Evolutionary conservation across 768 basidiomycete species (phyloP), one percentile per base, ranked within the genome.

Genomic region (Tulasnella calospora): DNA sequence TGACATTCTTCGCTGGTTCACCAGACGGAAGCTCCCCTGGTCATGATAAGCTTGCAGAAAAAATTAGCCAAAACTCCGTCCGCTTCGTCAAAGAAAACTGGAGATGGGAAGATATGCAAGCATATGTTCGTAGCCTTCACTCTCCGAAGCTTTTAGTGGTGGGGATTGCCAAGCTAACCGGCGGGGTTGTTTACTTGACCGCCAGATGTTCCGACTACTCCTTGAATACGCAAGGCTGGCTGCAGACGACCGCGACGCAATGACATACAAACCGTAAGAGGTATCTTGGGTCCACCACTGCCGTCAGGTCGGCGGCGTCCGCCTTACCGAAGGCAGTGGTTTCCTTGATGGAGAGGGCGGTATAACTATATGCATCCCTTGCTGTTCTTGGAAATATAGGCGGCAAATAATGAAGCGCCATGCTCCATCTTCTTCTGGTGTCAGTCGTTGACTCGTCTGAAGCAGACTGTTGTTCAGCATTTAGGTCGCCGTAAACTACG

Each of bases 1-100:
- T 92, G 71, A 84, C 90, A 0, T 95, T 95, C 85, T 94, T 94
- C 85, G 88, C 89, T 0, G 91, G 92, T 0, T 87, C 88, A 80
- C 86, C 86, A 15, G 61, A 71, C 44, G 81, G 81, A 44, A 75
- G 74, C 6, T 79, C 71, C 12, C 61, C n/a, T 23, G 83, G 80
- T 5, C 82, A 84, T 75, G 83, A 84, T 71, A 80, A 82, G 57
- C 33, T 84, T 13, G 84, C 82, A 13, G 81, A 82, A 79, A 78
- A 82, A 73, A 84, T 84, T 38, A 83, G 82, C 2, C 46, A 80
- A 27, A 81, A 80, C 40, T 83, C 83, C 3, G 82, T 80, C 51
- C 78, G 80, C 35, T 84, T 83, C 82, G 82, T 81, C 67, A 79
- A 82, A 79, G 81, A 82, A 8, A 82, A 81, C 51, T 84, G 84